Conservation (phyloP, 2,329 filamentous ascomycete species). For the Chrysosporium queenslandicum region DNA sequence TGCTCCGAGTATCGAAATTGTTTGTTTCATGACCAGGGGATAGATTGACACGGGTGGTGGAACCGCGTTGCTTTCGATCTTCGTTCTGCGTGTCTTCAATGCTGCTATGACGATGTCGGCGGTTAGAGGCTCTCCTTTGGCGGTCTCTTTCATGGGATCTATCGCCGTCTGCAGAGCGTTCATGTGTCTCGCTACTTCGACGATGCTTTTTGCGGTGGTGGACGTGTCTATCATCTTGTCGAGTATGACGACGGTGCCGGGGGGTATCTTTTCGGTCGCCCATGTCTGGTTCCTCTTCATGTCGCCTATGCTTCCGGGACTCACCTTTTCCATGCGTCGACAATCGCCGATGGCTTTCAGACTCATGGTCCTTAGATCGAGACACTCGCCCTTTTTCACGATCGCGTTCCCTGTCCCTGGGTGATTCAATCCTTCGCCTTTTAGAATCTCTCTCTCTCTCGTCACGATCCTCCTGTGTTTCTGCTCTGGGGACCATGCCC, state of each 20-base stretch:
- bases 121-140: not conserved
- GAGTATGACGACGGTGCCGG: not conserved
- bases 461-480: constrained; percentile 14
- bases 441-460: constrained; percentile 9
- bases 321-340: not conserved
- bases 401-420: constrained; percentile 18
- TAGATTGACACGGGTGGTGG: not conserved
- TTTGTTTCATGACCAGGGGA: constrained; percentile 2
- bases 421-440: constrained; percentile 20
- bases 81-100: not conserved
- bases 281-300: not conserved
- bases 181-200: not conserved
- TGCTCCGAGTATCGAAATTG: constrained; percentile 1
- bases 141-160: not conserved
- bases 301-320: not conserved
- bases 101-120: not conserved
- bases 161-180: not conserved
- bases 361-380: constrained; percentile 19
- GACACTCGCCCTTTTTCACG: constrained; percentile 20
- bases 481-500: constrained; percentile 33
- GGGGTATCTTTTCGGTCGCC: not conserved
- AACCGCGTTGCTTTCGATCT: not conserved
- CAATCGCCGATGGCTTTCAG: constrained; percentile 1
- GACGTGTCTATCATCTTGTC: not conserved
- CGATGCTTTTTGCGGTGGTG: not conserved